Percentiles rank a stretch among this genome's conserved stretches.
phyloP scores from a whole-genome alignment of 257 asterid genomes.

The Marsdenia floribunda region DNA sequence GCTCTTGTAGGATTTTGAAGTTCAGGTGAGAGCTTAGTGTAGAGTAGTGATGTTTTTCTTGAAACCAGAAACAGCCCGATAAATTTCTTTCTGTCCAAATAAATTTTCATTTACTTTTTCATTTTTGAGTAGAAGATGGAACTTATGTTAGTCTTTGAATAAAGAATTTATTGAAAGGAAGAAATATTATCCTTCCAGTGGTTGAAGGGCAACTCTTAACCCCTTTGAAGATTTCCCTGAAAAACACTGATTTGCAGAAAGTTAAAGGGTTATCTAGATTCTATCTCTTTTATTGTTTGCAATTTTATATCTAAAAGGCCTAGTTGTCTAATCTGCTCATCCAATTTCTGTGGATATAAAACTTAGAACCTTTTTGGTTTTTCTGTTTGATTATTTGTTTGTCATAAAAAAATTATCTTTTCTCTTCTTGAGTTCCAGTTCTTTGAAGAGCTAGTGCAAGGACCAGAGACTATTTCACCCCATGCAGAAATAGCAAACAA shows the following conservation, averaged over 20 bases:
- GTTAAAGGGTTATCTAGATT: background rate
- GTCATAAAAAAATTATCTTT: background rate
- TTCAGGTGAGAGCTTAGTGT: no score
- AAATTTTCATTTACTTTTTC: no score
- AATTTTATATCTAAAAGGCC: no score
- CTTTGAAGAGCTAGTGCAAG: slow-evolving; percentile 75
- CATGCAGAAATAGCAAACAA: slow-evolving; percentile 37
- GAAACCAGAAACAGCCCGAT: no score
- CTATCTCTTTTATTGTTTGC: background rate
- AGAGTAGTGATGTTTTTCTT: no score
- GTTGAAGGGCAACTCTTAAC: background rate
- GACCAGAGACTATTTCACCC: slow-evolving; percentile 31
- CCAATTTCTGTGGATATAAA: background rate
- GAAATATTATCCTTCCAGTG: background rate
- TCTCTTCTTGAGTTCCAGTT: slow-evolving; percentile 39
- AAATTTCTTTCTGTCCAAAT: no score
- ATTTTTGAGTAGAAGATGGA: no score
- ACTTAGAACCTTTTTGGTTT: background rate
- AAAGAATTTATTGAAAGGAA: background rate
- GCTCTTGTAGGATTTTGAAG: no score
- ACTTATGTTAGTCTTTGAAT: no score
- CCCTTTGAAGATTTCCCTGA: background rate
- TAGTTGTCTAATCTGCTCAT: background rate
- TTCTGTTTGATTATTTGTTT: background rate
- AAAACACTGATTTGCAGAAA: no score